Percentiles rank a stretch among this genome's conserved stretches.
These are phyloP conservation scores for Alternaria hordeiaustralica DNA, from an alignment of 2,329 filamentous ascomycete genomes.

Conservation along the genomic window DNA sequence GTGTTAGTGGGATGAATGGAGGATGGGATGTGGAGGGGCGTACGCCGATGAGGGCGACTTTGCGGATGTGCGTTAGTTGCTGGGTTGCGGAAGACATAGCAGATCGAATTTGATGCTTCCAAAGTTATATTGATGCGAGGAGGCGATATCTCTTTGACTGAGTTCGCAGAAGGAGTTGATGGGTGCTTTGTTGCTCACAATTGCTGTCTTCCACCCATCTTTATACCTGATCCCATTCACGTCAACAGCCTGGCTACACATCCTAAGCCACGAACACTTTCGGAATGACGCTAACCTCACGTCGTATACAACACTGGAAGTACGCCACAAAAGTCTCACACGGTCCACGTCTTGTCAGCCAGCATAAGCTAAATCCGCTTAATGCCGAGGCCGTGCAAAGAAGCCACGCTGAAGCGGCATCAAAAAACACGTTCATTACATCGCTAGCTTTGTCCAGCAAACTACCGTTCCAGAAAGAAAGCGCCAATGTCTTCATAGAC, in stretches of 20 bases:
- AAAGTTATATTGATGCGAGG: neutral
- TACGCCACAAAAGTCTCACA: neutral
- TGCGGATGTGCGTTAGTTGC: neutral
- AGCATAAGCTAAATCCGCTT: neutral
- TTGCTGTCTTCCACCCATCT: neutral
- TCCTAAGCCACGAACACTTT: no score
- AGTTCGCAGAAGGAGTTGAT: neutral
- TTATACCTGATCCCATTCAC: neutral
- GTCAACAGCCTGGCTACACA: neutral
- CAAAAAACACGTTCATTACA: no score
- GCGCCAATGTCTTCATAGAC: no score
- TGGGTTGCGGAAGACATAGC: neutral
- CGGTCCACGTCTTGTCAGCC: neutral
- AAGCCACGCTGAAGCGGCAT: neutral
- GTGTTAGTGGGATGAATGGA: neutral
- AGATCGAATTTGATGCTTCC: neutral
- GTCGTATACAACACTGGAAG: neutral
- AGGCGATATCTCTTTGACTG: neutral
- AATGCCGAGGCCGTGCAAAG: neutral
- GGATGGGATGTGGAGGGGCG: neutral
- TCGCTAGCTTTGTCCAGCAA: no score
- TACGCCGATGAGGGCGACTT: neutral
- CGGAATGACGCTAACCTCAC: neutral
- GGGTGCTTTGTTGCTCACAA: neutral
- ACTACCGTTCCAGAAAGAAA: rapidly evolving